Evolutionary conservation across 2,329 filamentous ascomycete genomes (phyloP).

Genomic region (Elsinoe arachidis): DNA sequence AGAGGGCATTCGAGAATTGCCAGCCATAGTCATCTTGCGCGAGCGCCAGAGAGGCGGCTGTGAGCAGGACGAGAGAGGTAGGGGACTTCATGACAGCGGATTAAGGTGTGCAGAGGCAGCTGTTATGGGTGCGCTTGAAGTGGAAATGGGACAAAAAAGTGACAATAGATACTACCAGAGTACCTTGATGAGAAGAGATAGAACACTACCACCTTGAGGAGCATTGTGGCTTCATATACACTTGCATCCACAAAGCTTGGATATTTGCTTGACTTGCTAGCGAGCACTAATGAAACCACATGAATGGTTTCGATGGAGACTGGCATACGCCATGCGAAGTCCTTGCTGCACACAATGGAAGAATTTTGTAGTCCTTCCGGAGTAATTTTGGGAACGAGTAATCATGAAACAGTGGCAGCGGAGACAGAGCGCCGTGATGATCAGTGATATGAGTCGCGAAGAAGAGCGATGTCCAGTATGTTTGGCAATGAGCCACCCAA

Average conservation of each 20-base stretch:
- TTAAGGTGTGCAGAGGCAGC: background rate
- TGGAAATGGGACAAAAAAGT: background rate
- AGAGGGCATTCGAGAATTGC: conserved; percentile 5
- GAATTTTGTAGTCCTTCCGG: background rate
- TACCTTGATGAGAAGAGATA: background rate
- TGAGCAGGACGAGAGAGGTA: background rate
- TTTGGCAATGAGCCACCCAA: no score
- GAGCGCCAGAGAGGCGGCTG: background rate
- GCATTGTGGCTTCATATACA: background rate
- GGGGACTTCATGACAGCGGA: background rate
- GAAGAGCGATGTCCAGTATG: no score
- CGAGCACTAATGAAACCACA: background rate
- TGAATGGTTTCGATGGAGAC: background rate
- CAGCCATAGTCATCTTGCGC: background rate
- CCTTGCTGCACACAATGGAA: background rate
- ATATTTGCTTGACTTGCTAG: background rate
- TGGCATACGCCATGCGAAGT: background rate
- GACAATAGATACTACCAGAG: background rate
- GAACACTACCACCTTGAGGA: background rate
- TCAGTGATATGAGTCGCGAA: background rate
- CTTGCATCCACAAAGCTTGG: background rate
- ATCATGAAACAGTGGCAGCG: background rate
- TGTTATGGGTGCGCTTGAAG: no score
- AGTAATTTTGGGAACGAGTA: background rate
- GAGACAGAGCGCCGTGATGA: background rate